Percentiles rank a stretch among this genome's conserved stretches.
These are phyloP conservation scores for Cutaneotrichosporon arboriforme DNA, from an alignment of 1,284 basidiomycete species.

Conservation along the genomic window DNA sequence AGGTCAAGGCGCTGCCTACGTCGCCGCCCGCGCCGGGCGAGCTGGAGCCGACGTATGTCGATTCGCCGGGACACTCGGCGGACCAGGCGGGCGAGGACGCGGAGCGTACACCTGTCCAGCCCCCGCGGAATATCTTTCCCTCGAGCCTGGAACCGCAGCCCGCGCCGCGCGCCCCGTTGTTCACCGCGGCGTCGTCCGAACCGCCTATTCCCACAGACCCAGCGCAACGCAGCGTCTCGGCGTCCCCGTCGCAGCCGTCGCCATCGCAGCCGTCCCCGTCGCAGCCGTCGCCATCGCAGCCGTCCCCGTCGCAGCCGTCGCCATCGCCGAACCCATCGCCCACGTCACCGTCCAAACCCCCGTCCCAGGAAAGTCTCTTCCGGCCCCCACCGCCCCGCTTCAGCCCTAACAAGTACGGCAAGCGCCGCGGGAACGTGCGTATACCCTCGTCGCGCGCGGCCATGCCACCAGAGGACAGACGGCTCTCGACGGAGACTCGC, in stretches of 20 bases:
- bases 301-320: too few relatives aligned
- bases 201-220: too few relatives aligned
- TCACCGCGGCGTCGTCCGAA: too few relatives aligned
- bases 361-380: background rate
- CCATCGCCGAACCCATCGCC: too few relatives aligned
- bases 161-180: too few relatives aligned
- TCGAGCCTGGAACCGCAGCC: background rate
- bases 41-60: background rate
- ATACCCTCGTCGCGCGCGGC: background rate
- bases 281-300: too few relatives aligned
- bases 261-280: too few relatives aligned
- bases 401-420: conserved; percentile 4
- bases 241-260: too few relatives aligned
- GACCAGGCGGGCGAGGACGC: background rate
- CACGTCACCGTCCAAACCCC: background rate
- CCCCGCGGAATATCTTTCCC: background rate
- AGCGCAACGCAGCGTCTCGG: too few relatives aligned
- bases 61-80: background rate
- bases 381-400: background rate
- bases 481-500: too few relatives aligned
- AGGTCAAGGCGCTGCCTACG: background rate
- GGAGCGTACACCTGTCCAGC: background rate
- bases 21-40: background rate
- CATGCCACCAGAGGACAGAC: background rate
- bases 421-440: background rate